These are phyloP conservation scores for Fraxinus sp. DNA, from an alignment of 305 asterid species.

Conservation along the genomic window DNA sequence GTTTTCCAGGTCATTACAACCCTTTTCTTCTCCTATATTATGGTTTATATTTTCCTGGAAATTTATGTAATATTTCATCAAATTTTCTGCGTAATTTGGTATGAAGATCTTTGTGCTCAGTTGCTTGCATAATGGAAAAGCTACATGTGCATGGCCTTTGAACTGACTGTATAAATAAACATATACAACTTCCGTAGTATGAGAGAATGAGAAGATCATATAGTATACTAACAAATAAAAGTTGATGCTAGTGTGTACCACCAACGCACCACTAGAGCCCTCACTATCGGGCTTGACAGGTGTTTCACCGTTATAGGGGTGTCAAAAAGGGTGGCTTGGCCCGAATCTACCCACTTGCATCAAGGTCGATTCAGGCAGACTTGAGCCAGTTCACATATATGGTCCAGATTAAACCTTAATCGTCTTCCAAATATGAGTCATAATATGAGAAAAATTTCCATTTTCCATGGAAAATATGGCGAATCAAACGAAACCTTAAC, in stretches of 20 bases:
- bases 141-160: neutral
- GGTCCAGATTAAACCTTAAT: neutral
- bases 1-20: neutral
- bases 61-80: neutral
- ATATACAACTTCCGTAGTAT: neutral
- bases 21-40: neutral
- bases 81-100: neutral
- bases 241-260: neutral
- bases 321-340: neutral
- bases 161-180: neutral
- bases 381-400: neutral
- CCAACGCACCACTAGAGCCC: neutral
- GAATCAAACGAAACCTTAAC: too few species aligned
- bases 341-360: neutral
- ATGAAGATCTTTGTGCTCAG: neutral
- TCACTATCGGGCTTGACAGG: neutral
- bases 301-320: neutral
- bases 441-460: too few species aligned
- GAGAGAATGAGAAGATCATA: neutral
- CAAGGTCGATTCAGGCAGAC: neutral
- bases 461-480: too few species aligned
- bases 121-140: neutral
- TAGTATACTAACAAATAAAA: neutral
- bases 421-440: too few species aligned
- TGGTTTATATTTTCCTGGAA: neutral